These are phyloP conservation scores for Xanthoconium separans DNA, from an alignment of 1,284 basidiomycete species.

Conservation along the genomic window DNA sequence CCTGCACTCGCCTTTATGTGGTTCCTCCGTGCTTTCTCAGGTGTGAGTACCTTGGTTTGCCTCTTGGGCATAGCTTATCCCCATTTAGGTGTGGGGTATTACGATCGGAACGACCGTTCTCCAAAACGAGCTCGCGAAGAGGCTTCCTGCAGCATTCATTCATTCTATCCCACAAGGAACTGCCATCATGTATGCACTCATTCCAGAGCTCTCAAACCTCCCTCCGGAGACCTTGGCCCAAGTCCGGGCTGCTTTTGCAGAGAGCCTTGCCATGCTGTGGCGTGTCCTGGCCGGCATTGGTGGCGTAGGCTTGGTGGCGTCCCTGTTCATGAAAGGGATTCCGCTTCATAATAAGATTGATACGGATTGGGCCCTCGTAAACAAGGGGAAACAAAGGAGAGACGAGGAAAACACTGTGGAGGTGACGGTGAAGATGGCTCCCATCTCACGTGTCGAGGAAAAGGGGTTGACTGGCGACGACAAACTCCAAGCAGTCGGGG, in stretches of 20 bases:
- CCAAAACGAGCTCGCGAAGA: slow-evolving; percentile 18
- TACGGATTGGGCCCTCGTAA: background rate
- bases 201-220: slow-evolving; percentile 1
- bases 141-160: slow-evolving; percentile 25
- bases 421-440: no score
- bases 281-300: background rate
- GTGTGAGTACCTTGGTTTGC: background rate
- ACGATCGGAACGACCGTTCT: background rate
- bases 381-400: background rate
- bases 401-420: no score
- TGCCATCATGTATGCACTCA: slow-evolving; percentile 10
- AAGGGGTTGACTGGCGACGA: no score
- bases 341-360: background rate
- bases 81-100: background rate
- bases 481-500: no score
- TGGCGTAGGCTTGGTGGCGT: background rate
- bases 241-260: background rate
- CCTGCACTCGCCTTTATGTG: slow-evolving; percentile 34
- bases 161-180: slow-evolving; percentile 7
- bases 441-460: no score
- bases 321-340: slow-evolving; percentile 2
- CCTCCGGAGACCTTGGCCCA: background rate
- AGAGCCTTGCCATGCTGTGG: background rate
- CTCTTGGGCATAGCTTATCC: background rate
- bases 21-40: slow-evolving; percentile 32